Evolutionary conservation across 2,329 filamentous ascomycete species (phyloP), one percentile per base, ranked within the genome.

Genomic region (Hypoxylon sp.): DNA sequence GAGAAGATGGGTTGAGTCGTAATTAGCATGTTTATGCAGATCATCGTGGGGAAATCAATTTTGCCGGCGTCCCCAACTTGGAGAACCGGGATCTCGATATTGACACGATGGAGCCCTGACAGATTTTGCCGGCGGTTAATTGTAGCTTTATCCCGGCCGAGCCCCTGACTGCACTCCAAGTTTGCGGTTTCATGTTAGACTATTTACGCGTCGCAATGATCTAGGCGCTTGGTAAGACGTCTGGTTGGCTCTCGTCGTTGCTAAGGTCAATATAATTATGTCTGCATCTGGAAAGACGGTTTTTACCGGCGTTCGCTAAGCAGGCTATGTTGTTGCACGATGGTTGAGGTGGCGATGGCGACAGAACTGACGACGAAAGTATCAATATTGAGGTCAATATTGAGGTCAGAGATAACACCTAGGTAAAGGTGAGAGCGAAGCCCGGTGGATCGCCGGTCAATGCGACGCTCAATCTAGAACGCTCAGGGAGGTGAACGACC

Each of bases 41-140:
- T 69, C 61, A 68, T 69, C 65, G 65, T 70, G 65, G 70, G 63
- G 70, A 64, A 60, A 19, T 44, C 21, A 48, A 57, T 66, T 69
- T 66, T 71, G 54, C 69, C 62, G 69, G 61, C 44, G 52, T 42
- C 21, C 51, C 54, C 39, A 55, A 59, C 48, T 58, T 61, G 65
- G 58, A 57, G 60, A 71, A 58, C 63, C 62, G 66, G 70, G 68
- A 57, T 69, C 31, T 21, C 65, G 62, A 74, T 70, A 70, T 70
- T 72, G 65, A 56, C 44, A 44, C 19, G 46, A 68, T 66, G 62
- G 32, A 60, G 35, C 55, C 24, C 32, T 61, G 42, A 29, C 47
- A 50, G 11, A 70, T 73, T 74, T 69, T 70, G 59, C 72, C 72
- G 72, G 60, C 72, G 72, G 72, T 55, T 74, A 74, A 74, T 64